Conservation (phyloP, 2,329 filamentous ascomycete species). For the Colletotrichum gloeosporioides region DNA sequence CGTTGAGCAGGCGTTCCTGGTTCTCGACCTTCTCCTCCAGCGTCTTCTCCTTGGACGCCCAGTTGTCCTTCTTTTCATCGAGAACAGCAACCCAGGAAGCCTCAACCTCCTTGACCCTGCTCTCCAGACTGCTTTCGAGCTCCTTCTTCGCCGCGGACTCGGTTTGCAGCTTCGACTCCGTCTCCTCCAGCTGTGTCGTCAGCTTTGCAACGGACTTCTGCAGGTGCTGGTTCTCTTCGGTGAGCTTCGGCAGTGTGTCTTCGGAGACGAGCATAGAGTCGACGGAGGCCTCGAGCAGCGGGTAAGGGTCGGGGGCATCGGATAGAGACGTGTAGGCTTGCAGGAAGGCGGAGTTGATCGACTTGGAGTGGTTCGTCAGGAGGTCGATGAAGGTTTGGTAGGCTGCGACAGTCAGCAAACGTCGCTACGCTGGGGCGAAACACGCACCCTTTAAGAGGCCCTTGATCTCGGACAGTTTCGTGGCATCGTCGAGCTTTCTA, state of each 20-base stretch:
- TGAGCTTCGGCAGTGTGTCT: conserved; percentile 88
- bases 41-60: conserved; percentile 90
- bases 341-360: conserved; percentile 90
- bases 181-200: conserved; percentile 81
- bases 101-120: conserved; percentile 87
- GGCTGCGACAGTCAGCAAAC: conserved; percentile 52
- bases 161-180: conserved; percentile 78
- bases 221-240: conserved; percentile 87
- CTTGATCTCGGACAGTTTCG: conserved; percentile 89
- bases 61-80: conserved; percentile 94
- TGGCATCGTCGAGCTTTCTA: conserved; percentile 86
- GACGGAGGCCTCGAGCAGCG: conserved; percentile 92
- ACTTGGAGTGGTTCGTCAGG: conserved; percentile 93
- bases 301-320: conserved; percentile 96
- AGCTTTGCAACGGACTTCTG: conserved; percentile 78
- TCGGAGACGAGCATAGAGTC: conserved; percentile 92
- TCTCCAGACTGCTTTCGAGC: conserved; percentile 78
- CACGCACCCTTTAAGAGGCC: conserved; percentile 78
- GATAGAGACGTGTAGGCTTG: conserved; percentile 92
- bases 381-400: conserved; percentile 98
- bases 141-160: conserved; percentile 77
- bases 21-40: conserved; percentile 94
- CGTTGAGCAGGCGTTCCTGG: conserved; percentile 89
- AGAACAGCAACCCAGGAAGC: conserved; percentile 88
- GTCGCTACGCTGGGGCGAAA: not conserved